phyloP scores from a whole-genome alignment of 495 filamentous ascomycete genomes.

The Lepraria neglecta region DNA sequence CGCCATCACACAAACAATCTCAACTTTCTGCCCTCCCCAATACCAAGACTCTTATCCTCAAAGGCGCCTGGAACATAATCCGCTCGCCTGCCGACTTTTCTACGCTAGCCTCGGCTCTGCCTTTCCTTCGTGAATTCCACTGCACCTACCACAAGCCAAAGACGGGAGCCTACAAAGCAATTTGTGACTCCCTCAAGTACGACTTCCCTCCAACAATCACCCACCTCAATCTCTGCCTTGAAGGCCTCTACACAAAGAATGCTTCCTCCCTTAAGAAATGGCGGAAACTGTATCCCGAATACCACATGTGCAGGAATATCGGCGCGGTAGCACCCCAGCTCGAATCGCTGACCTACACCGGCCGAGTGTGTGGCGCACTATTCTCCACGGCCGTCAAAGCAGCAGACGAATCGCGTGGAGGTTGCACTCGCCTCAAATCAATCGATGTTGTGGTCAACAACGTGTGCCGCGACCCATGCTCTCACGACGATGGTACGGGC shows the following conservation, averaged over 20 bases:
- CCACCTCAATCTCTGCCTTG: conserved; percentile 58
- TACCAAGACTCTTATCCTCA: conserved; percentile 59
- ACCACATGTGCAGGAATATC: conserved; percentile 51
- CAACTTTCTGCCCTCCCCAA: conserved; percentile 39
- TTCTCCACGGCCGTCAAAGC: conserved; percentile 41
- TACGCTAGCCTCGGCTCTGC: conserved; percentile 52
- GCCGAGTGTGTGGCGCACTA: conserved; percentile 54
- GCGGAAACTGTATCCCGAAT: conserved; percentile 44
- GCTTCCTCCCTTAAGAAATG: conserved; percentile 47
- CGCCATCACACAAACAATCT: not conserved
- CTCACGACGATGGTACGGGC: conserved; percentile 54
- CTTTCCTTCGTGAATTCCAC: conserved; percentile 63
- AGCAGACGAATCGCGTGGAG: not conserved
- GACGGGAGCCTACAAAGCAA: conserved; percentile 58
- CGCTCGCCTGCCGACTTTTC: conserved; percentile 58
- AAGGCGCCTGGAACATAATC: conserved; percentile 71
- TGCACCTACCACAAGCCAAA: conserved; percentile 64
- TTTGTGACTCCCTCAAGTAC: conserved; percentile 48
- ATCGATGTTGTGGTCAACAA: conserved; percentile 66
- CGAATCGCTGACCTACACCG: conserved; percentile 61
- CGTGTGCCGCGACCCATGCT: conserved; percentile 47
- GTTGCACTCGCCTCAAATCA: conserved; percentile 47
- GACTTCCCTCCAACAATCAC: conserved; percentile 48
- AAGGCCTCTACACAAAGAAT: conserved; percentile 59
- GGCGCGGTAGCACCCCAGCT: conserved; percentile 50